Base-by-base conservation (phyloP, 805 yeast genomes). In the Schwanniomyces vanrijiae region DNA sequence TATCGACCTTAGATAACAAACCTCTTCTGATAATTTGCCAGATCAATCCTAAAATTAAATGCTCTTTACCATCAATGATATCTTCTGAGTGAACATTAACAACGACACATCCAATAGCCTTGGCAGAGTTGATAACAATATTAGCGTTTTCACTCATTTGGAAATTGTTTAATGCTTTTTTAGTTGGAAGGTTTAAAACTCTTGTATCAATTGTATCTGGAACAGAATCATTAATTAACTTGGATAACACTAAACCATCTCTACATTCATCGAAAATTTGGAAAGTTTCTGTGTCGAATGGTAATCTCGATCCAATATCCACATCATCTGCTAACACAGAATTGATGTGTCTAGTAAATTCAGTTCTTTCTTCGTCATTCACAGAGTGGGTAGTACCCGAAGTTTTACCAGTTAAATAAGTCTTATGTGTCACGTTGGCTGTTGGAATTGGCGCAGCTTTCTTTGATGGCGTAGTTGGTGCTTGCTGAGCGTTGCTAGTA, bases 1-100 rank as follows among this genome's bases (percentile, higher is more conserved):
- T 94, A 68, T 94, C 99, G 64, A 94, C 94, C 71, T 94, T 94
- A 56, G 92, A 82, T 56, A 94, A 82, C 63, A 94, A 76, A 40
- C 99, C 99, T 70, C 97, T 86, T 73, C 99, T 86, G 58, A 94
- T 94, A 60, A 94, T 88, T 75, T 94, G 99, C 98, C 98, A 91
- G 56, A 91, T 86, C 54, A 91, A 76, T 46, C 98, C 98, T 54
- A 92, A 71, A 48, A 91, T 87, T 65, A 91, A 79, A 68, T 91
- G 96, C 62, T 90, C 95, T 58, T 88, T 91, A 58, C 97, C 97
- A 60, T 90, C 97, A 52, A 89, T 85, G 45, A 91, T 88, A 65
- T 90, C 97, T 64, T 90, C 97, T 13, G 97, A 88, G 59, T 92
- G 98, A 43, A 94, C 98, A 63, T 94, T 94, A 43, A 94, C 98